Conservation (phyloP, 1,284 basidiomycete species). For the Moesziomyces sp. region DNA sequence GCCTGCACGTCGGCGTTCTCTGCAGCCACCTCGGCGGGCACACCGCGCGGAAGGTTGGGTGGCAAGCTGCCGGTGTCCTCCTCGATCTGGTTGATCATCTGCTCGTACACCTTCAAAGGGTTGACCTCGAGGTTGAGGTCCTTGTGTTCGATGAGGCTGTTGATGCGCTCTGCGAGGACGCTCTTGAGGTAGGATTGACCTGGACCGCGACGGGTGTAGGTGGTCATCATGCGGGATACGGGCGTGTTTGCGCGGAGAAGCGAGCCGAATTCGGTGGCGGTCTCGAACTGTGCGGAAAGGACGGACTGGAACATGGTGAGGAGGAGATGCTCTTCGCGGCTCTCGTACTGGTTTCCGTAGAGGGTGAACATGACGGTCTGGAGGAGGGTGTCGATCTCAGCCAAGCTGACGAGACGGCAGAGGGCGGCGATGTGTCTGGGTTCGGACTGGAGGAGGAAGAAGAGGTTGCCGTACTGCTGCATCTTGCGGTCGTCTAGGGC, state of each 20-base stretch:
- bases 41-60: slow-evolving; percentile 87
- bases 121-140: slow-evolving; percentile 98
- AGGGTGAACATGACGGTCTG: slow-evolving; percentile 99
- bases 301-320: slow-evolving; percentile 99
- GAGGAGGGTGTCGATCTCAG: slow-evolving; percentile 96
- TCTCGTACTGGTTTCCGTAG: slow-evolving; percentile 99
- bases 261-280: slow-evolving; percentile 95
- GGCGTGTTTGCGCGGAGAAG: slow-evolving; percentile 97
- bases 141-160: slow-evolving; percentile 97
- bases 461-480: slow-evolving; percentile 96
- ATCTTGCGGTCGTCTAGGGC: slow-evolving; percentile 88
- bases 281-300: slow-evolving; percentile 96
- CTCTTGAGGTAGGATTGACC: slow-evolving; percentile 97
- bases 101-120: slow-evolving; percentile 82
- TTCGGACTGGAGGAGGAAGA: slow-evolving; percentile 97
- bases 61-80: slow-evolving; percentile 93
- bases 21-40: slow-evolving; percentile 90
- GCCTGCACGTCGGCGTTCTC: slow-evolving; percentile 94
- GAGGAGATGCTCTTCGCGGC: slow-evolving; percentile 95
- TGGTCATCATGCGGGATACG: slow-evolving; percentile 99
- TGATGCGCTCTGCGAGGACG: slow-evolving; percentile 95
- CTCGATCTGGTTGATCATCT: slow-evolving; percentile 82
- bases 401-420: slow-evolving; percentile 93
- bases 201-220: slow-evolving; percentile 95
- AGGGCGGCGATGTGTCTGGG: slow-evolving; percentile 95